A percentile compares a stretch with the other conserved stretches of the same genome.
Conservation (phyloP, 2,329 filamentous ascomycete species). For the Neocucurbitaria cava region DNA sequence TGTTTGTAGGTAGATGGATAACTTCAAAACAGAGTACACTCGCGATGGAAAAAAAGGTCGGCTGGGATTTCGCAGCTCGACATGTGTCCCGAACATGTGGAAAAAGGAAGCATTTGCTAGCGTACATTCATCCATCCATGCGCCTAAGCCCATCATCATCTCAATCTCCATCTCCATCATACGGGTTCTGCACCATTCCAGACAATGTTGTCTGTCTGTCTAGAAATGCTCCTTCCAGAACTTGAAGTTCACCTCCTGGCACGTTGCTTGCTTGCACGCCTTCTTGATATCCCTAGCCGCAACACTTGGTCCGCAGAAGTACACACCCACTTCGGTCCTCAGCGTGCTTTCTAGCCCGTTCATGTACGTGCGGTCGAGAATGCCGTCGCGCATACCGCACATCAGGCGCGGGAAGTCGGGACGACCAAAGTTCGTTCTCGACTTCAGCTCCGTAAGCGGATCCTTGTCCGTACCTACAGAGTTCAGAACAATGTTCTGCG, state of each 20-base stretch:
- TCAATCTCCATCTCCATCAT: no score
- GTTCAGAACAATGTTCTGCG: constrained; percentile 97
- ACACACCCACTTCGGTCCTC: constrained; percentile 90
- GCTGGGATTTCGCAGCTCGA: neutral
- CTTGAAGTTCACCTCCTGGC: constrained; percentile 84
- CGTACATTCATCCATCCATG: neutral
- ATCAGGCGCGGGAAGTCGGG: constrained; percentile 88
- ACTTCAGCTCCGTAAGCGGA: constrained; percentile 88
- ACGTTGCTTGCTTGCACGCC: constrained; percentile 76
- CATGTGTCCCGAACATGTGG: neutral
- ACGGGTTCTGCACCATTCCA: no score
- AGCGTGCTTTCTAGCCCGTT: constrained; percentile 77
- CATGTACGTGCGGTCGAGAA: constrained; percentile 84
- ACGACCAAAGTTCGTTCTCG: constrained; percentile 91
- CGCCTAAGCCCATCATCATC: neutral
- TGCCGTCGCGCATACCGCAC: constrained; percentile 83
- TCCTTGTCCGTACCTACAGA: constrained; percentile 87
- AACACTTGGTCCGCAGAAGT: constrained; percentile 91
- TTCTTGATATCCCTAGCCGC: constrained; percentile 83
- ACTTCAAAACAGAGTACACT: neutral
- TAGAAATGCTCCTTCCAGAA: constrained; percentile 97
- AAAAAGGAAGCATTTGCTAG: neutral
- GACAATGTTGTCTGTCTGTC: constrained; percentile 2
- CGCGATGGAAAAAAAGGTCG: neutral
- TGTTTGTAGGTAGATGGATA: neutral